Evolutionary conservation across 805 yeast genomes (phyloP), one percentile per base, ranked within the genome.

Genomic region (Barnettozyma salicaria): DNA sequence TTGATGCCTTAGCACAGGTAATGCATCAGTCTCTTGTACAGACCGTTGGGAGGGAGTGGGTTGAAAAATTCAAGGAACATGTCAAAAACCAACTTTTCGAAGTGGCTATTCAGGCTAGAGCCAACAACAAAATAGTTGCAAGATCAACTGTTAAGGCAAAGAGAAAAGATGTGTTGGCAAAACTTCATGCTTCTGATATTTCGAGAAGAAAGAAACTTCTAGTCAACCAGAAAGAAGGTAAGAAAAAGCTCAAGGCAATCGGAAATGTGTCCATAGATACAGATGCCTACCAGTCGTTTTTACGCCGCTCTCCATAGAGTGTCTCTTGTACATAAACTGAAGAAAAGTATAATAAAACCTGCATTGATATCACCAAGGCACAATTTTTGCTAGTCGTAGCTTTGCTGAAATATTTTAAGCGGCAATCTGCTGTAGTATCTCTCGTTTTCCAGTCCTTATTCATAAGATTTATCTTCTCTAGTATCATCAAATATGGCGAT

Each of bases 111-210:
- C 98, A 90, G 56, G 96, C 97, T 4, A 72, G 75, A 47, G 89
- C 90, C 11, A 82, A 80, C 41, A 76, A 73, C 50, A 79, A 80
- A 53, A 78, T 88, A 19, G 68, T 90, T 7, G 96, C 97, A 1
- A 67, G 98, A 44, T 96, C 90, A 53, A 89, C 97, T 0, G 84
- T 92, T 45, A 85, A 86, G 57, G 97, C 97, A 6, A 76, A 86
- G 55, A 68, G 96, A 42, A 90, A 90, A 61, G 97, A 90, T 60
- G 98, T 90, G n/a, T 68, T 92, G 38, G 95, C 92, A 20, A 84
- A 78, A 53, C 64, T 92, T 42, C 97, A 90, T 60, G 98, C 97
- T 0, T 79, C 96, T 14, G 98, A 90, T 65, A 75, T 89, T 23
- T 74, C 94, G 0, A 72, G 98, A 63, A 71, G 96, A 44, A 88